Evolutionary conservation across 345 rosid species (phyloP).

Genomic region (Brassica nigra): DNA sequence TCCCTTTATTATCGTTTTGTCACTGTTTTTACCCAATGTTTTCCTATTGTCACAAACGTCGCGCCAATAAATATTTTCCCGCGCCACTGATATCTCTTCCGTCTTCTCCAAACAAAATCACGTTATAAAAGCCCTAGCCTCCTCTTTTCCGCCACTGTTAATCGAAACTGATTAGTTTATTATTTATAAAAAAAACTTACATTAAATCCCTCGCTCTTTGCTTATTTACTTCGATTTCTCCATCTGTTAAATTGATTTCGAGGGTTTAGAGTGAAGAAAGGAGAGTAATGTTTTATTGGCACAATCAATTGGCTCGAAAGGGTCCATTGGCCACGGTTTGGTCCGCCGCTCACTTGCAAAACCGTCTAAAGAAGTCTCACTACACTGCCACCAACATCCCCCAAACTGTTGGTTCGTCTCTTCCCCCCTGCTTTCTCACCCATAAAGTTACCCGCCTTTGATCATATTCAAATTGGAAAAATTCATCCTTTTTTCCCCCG

Average conservation of each 20-base stretch:
- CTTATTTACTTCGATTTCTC: too few relatives aligned
- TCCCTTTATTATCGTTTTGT: not conserved
- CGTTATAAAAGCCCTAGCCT: not conserved
- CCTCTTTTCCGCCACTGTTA: not conserved
- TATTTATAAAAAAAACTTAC: too few relatives aligned
- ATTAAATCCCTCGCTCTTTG: too few relatives aligned
- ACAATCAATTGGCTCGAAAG: constrained; percentile 67
- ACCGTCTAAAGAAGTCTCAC: constrained; percentile 79
- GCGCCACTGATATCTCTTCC: constrained; percentile 1
- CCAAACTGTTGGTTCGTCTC: constrained; percentile 65
- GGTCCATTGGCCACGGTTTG: constrained; percentile 83
- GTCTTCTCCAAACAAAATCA: not conserved
- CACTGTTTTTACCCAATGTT: not conserved
- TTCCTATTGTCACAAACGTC: not conserved
- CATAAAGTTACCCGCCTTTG: not conserved
- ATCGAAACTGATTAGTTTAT: not conserved
- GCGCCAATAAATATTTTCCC: constrained; percentile 32
- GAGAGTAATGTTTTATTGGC: constrained; percentile 70
- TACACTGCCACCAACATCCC: constrained; percentile 72
- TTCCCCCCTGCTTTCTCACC: not conserved
- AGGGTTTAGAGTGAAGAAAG: not conserved
- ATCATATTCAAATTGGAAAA: too few relatives aligned
- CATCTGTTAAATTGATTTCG: too few relatives aligned
- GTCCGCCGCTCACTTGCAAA: constrained; percentile 90
- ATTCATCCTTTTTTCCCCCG: too few relatives aligned